These are phyloP conservation scores for Candida railenensis DNA, from an alignment of 805 yeast species.

Conservation along the genomic window DNA sequence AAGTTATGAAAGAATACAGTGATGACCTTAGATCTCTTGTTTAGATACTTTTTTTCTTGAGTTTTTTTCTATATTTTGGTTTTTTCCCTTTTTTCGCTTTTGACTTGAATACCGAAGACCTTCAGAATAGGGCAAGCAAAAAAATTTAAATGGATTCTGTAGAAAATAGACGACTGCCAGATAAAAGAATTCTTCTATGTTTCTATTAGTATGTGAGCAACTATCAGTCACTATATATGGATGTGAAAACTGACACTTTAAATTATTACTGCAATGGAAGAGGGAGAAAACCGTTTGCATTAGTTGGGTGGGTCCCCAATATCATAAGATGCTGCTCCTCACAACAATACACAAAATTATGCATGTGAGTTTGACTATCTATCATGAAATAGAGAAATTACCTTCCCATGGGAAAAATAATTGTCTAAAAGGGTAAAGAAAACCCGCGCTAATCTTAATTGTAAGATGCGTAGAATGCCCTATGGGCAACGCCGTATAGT, in stretches of 20 bases:
- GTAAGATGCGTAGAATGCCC: neutral
- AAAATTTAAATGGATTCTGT: too few relatives aligned
- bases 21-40: neutral
- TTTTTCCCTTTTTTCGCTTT: neutral
- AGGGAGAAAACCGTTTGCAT: neutral
- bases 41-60: neutral
- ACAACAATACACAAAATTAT: neutral
- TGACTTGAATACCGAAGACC: neutral
- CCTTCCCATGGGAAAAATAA: neutral
- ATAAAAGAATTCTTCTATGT: too few relatives aligned
- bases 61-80: neutral
- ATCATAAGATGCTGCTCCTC: conserved; percentile 1
- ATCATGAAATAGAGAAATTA: neutral
- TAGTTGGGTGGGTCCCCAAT: neutral
- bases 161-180: too few relatives aligned
- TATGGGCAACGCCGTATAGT: too few relatives aligned
- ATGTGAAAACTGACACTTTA: too few relatives aligned
- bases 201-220: too few relatives aligned
- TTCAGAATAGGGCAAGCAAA: neutral
- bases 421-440: neutral
- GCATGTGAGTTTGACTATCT: neutral
- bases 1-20: neutral
- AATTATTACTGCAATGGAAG: too few relatives aligned
- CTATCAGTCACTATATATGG: too few relatives aligned
- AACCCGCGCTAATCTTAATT: neutral